Evolutionary conservation across 73 alveolate genomes (phyloP).

Genomic region (Paramecium sonneborni): DNA sequence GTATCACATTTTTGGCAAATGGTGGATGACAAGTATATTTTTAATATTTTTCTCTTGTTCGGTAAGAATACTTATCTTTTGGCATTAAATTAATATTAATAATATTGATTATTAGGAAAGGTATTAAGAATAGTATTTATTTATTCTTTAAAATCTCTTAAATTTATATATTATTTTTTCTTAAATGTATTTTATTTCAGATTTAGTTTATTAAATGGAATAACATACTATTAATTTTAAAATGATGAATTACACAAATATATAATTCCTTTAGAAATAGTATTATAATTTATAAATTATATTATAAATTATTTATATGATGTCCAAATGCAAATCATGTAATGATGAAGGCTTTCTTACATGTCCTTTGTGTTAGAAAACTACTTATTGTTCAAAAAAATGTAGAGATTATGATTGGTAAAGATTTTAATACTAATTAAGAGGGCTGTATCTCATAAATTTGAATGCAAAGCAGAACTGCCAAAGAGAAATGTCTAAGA

Average conservation of each 20-base stretch:
- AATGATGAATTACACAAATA: neutral
- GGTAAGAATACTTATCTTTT: too few species aligned
- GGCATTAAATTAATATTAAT: too few species aligned
- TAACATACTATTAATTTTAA: neutral
- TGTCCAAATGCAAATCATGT: conserved; percentile 19
- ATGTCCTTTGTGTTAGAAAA: conserved; percentile 16
- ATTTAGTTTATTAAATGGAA: neutral
- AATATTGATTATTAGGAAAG: too few species aligned
- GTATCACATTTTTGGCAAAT: neutral
- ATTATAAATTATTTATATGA: neutral
- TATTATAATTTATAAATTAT: neutral
- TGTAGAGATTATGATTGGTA: conserved; percentile 52
- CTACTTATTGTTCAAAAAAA: neutral
- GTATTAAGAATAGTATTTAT: too few species aligned
- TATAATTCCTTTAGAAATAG: neutral
- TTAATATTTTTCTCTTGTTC: neutral
- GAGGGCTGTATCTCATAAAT: conserved; percentile 35
- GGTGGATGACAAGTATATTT: neutral
- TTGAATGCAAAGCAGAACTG: conserved; percentile 15
- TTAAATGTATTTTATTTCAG: neutral
- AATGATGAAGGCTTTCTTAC: neutral
- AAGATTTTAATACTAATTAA: neutral
- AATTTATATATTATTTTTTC: neutral
- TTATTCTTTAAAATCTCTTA: too few species aligned
- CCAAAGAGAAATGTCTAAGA: neutral